Conservation (phyloP, 2,329 filamentous ascomycete genomes). For the Botryotinia calthae region DNA sequence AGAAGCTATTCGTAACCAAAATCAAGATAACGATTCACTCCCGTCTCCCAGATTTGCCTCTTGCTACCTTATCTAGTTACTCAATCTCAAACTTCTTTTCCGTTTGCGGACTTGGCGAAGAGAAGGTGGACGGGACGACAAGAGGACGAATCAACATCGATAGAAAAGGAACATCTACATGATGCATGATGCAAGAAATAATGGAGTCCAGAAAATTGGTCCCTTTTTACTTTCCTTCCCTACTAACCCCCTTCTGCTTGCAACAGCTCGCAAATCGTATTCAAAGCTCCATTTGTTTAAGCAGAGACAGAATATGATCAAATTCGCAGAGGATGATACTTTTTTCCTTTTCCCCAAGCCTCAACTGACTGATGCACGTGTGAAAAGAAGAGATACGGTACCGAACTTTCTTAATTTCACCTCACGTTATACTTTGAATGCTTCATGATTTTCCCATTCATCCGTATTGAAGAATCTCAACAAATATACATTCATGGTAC, state of each 20-base stretch:
- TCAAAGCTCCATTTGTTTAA: background rate
- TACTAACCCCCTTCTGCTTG: background rate
- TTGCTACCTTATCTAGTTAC: constrained; percentile 1
- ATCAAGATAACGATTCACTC: background rate
- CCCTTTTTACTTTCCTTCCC: background rate
- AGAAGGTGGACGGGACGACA: background rate
- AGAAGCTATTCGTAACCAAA: background rate
- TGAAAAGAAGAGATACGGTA: background rate
- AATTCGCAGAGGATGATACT: background rate
- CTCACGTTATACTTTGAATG: background rate
- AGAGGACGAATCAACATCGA: background rate
- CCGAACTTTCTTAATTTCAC: background rate
- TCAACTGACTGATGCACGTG: background rate
- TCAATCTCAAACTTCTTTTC: background rate
- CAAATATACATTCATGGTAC: background rate
- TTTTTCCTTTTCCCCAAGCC: background rate
- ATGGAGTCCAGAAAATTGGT: background rate
- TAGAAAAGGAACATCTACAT: background rate
- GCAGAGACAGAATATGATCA: background rate
- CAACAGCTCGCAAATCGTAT: background rate
- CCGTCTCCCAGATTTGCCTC: background rate
- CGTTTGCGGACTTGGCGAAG: constrained; percentile 3
- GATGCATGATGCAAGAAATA: constrained; percentile 12
- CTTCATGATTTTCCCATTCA: background rate
- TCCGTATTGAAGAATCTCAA: constrained; percentile 7